Percentiles rank a stretch among this genome's conserved stretches.
phyloP scores from a whole-genome alignment of 2,329 filamentous ascomycete genomes.

The Ilyonectria destructans region DNA sequence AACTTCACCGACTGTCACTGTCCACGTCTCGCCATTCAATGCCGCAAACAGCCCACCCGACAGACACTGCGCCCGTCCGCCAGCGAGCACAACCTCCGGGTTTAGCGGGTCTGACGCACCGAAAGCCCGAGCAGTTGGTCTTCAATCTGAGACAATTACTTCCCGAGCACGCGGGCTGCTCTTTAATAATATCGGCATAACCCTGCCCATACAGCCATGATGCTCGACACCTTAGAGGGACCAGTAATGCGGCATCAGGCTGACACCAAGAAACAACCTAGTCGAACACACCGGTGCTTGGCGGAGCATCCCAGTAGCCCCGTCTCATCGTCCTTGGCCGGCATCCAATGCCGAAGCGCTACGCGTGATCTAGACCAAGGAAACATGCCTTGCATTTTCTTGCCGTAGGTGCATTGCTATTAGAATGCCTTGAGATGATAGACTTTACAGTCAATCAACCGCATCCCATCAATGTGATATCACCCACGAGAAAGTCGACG shows the following conservation, averaged over 20 bases:
- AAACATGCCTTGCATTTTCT: neutral
- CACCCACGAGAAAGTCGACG: too few species aligned
- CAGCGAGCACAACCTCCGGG: neutral
- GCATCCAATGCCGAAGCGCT: neutral
- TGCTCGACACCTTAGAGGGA: neutral
- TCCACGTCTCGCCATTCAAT: slow-evolving; percentile 34
- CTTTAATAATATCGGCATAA: neutral
- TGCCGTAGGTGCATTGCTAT: neutral
- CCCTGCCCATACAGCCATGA: neutral
- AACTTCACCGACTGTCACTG: slow-evolving; percentile 39
- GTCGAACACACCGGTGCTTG: neutral
- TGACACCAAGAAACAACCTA: neutral
- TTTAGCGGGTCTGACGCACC: neutral
- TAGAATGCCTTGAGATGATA: too few species aligned
- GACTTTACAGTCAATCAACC: too few species aligned
- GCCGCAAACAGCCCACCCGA: slow-evolving; percentile 35
- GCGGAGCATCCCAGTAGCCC: neutral
- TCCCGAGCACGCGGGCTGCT: slow-evolving; percentile 11
- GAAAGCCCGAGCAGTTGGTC: slow-evolving; percentile 7
- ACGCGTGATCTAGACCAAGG: neutral
- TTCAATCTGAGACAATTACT: slow-evolving; percentile 22
- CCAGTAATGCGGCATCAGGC: neutral
- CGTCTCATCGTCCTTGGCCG: neutral
- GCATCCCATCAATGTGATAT: too few species aligned
- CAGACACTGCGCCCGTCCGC: slow-evolving; percentile 25